A percentile compares a stretch with the other conserved stretches of the same genome.
These are phyloP conservation scores for Hyphodiscus hymeniophilus DNA, from an alignment of 495 filamentous ascomycete genomes.

Conservation along the genomic window DNA sequence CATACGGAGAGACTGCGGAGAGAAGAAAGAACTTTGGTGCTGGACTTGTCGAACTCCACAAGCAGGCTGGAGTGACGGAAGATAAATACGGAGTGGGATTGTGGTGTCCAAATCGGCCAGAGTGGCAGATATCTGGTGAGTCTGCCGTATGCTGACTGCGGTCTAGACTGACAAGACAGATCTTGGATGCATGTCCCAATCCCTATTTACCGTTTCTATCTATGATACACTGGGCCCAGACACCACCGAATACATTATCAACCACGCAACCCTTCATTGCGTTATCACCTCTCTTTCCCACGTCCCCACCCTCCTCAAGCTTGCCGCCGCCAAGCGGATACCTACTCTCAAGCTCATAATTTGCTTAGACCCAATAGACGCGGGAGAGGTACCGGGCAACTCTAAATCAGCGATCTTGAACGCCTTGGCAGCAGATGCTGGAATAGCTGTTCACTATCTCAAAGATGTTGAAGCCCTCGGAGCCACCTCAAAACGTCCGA, in stretches of 20 bases:
- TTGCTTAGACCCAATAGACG: constrained; percentile 77
- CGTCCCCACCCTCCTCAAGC: constrained; percentile 75
- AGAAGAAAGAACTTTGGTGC: constrained; percentile 79
- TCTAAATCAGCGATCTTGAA: constrained; percentile 74
- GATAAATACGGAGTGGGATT: constrained; percentile 75
- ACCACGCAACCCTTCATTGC: constrained; percentile 69
- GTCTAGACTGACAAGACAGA: constrained; percentile 40
- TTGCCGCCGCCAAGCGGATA: constrained; percentile 54
- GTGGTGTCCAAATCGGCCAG: constrained; percentile 93
- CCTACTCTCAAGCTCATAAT: constrained; percentile 85
- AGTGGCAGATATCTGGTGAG: constrained; percentile 92
- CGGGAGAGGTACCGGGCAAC: constrained; percentile 65
- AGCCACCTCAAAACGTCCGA: constrained; percentile 51
- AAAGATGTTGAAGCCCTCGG: constrained; percentile 71
- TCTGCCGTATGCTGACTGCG: neutral
- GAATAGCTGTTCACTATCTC: constrained; percentile 70
- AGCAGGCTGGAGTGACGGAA: constrained; percentile 54
- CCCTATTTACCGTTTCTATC: constrained; percentile 83
- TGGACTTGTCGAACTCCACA: constrained; percentile 76
- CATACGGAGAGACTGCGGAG: constrained; percentile 71
- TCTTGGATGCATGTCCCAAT: constrained; percentile 82
- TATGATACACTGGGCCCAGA: constrained; percentile 94
- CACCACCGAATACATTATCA: constrained; percentile 90
- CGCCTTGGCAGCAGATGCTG: constrained; percentile 60
- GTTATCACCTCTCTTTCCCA: constrained; percentile 78